Evolutionary conservation across 257 asterid genomes (phyloP).

Genomic region (Jasminum sambac): DNA sequence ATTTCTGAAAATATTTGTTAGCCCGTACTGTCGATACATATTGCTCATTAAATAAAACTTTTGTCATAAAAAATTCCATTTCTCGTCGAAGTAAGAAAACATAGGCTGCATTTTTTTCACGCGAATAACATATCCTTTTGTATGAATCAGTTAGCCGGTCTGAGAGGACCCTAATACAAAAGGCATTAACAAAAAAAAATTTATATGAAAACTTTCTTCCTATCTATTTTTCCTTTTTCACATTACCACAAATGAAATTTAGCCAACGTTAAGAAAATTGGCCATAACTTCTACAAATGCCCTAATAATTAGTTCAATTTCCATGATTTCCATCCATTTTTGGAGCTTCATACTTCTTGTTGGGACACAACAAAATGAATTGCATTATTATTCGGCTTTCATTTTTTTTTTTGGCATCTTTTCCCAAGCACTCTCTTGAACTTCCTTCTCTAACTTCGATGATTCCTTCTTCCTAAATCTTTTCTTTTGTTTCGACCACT

Average conservation of each 20-base stretch:
- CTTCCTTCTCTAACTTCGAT: constrained; percentile 26
- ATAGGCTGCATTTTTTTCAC: no score
- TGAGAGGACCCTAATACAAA: neutral
- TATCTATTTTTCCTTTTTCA: neutral
- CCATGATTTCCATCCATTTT: constrained; percentile 12
- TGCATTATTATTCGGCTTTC: constrained; percentile 33
- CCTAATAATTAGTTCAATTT: constrained; percentile 11
- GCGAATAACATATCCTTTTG: neutral
- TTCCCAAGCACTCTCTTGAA: constrained; percentile 26
- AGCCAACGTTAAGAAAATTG: constrained; percentile 23
- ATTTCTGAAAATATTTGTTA: no score
- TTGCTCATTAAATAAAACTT: no score
- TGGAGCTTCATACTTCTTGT: constrained; percentile 20
- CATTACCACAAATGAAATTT: neutral
- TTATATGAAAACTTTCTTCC: neutral
- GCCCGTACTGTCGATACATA: no score
- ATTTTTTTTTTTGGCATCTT: constrained; percentile 45
- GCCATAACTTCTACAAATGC: constrained; percentile 14
- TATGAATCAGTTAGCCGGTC: neutral
- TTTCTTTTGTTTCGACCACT: constrained; percentile 41
- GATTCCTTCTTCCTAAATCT: constrained; percentile 45
- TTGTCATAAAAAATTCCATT: no score
- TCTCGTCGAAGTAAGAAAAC: no score
- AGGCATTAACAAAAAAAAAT: neutral
- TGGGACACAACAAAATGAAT: constrained; percentile 13